Conservation (phyloP, 2,329 filamentous ascomycete species). For the Monilinia vaccinii-corymbosi region DNA sequence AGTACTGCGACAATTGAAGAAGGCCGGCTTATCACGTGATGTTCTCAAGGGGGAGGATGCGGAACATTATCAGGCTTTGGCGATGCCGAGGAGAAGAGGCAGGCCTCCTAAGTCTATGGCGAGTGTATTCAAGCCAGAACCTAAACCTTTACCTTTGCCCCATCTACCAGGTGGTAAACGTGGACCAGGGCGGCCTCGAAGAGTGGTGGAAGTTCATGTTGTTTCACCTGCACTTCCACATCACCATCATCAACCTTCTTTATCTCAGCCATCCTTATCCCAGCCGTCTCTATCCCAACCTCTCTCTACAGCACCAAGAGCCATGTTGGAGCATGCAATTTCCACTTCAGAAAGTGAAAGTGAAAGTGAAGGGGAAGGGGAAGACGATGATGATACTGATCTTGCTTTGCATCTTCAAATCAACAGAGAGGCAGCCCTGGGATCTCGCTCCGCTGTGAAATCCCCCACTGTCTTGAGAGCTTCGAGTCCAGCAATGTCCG, state of each 20-base stretch:
- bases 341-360: slow-evolving; percentile 6
- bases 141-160: not conserved
- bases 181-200: slow-evolving; percentile 1
- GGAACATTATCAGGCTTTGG: not conserved
- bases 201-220: not conserved
- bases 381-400: slow-evolving; percentile 15
- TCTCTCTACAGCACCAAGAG: slow-evolving; percentile 17
- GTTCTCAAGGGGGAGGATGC: slow-evolving; percentile 4
- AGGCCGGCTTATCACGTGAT: slow-evolving; percentile 4
- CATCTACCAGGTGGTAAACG: not conserved
- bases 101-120: slow-evolving; percentile 6
- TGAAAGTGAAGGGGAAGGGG: slow-evolving; percentile 10
- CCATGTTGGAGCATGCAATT: slow-evolving; percentile 11
- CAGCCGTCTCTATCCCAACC: slow-evolving; percentile 17
- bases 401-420: slow-evolving; percentile 15
- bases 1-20: slow-evolving; percentile 7
- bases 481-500: not conserved
- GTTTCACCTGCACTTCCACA: not conserved
- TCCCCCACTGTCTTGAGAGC: not conserved
- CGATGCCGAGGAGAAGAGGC: slow-evolving; percentile 10
- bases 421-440: slow-evolving; percentile 1
- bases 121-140: slow-evolving; percentile 1
- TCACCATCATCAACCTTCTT: not conserved
- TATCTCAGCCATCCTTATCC: slow-evolving; percentile 20
- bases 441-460: slow-evolving; percentile 1